Conservation (phyloP, 805 yeast genomes). For the Candida suzukii region DNA sequence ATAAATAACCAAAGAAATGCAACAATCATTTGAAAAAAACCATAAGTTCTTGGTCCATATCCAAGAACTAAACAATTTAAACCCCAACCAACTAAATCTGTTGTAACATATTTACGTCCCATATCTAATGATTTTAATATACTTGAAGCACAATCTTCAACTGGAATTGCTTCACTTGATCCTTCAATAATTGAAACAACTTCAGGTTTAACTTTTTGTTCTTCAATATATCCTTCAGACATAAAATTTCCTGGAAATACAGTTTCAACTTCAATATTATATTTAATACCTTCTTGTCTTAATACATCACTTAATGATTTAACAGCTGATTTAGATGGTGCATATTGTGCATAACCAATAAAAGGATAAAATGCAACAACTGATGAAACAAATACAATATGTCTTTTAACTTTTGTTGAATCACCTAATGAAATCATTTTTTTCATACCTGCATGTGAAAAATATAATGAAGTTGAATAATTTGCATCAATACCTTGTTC, state of each 20-base stretch:
- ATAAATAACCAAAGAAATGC: conserved; percentile 44
- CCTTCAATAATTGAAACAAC: conserved; percentile 85
- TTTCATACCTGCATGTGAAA: conserved; percentile 59
- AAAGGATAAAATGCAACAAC: conserved; percentile 79
- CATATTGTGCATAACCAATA: conserved; percentile 87
- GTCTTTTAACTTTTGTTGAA: conserved; percentile 26
- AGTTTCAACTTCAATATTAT: conserved; percentile 62
- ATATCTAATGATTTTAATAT: conserved; percentile 47
- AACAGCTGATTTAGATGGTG: conserved; percentile 82
- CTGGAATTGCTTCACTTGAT: conserved; percentile 61
- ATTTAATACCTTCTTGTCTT: conserved; percentile 73
- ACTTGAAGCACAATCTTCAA: conserved; percentile 56
- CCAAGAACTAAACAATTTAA: conserved; percentile 64
- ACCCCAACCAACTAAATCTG: conserved; percentile 84
- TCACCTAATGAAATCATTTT: conserved; percentile 19
- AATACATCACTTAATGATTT: conserved; percentile 67
- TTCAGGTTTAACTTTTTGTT: conserved; percentile 77
- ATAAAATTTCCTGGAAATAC: conserved; percentile 85
- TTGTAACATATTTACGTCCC: conserved; percentile 70
- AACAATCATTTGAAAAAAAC: conserved; percentile 41
- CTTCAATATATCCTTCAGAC: conserved; percentile 81
- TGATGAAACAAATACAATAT: conserved; percentile 63
- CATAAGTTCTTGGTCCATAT: conserved; percentile 56
- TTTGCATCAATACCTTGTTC: conserved; percentile 58
- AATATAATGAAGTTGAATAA: conserved; percentile 64